Percentiles rank a stretch among this genome's conserved stretches.
Evolutionary conservation across 2,329 filamentous ascomycete genomes (phyloP).

Genomic region (Claviceps monticola): DNA sequence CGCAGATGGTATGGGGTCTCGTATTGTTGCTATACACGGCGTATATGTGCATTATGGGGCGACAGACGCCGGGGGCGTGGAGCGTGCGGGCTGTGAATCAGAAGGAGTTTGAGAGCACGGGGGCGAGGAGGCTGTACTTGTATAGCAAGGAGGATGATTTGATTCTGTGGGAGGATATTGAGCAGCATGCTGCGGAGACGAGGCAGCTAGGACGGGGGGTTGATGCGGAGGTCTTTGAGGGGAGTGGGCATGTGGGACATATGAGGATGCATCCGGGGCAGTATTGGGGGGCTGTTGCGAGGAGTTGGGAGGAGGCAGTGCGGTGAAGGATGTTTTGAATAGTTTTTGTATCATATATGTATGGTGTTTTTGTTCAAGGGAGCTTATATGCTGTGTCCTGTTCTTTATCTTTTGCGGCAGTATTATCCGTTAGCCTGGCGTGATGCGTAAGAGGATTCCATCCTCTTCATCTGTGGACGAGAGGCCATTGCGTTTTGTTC

Average conservation of each 20-base stretch:
- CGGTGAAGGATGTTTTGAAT: not conserved
- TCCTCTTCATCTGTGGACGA: too few species aligned
- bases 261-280: constrained; percentile 39
- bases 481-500: too few species aligned
- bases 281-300: constrained; percentile 39
- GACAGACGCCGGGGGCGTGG: constrained; percentile 26
- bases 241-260: constrained; percentile 47
- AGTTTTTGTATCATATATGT: not conserved
- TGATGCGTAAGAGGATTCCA: too few species aligned
- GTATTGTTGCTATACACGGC: constrained; percentile 26
- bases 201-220: constrained; percentile 33
- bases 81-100: constrained; percentile 23
- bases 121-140: constrained; percentile 37
- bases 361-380: not conserved
- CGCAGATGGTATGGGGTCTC: constrained; percentile 30
- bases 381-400: not conserved
- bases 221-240: constrained; percentile 38
- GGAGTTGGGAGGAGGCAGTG: constrained; percentile 12
- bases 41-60: constrained; percentile 22
- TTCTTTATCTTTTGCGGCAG: not conserved
- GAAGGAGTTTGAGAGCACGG: constrained; percentile 19
- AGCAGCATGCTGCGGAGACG: constrained; percentile 36
- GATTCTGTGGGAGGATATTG: constrained; percentile 41
- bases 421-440: too few species aligned
- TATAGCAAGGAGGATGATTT: constrained; percentile 46